Evolutionary conservation across 768 basidiomycete species (phyloP).

Genomic region (Leccinum variicolor): DNA sequence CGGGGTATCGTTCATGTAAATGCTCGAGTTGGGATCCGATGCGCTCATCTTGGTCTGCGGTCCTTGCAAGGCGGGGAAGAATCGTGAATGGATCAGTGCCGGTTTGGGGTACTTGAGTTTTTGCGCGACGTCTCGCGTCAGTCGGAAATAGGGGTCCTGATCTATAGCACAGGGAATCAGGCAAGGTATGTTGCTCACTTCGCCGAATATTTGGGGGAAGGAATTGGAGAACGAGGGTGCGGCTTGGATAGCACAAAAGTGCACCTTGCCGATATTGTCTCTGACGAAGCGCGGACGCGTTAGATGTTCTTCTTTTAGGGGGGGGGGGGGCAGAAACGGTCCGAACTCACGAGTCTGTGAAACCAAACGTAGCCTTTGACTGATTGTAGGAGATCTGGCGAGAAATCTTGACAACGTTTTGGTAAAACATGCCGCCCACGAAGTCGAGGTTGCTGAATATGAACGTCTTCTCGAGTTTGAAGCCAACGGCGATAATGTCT

Average conservation of each 20-base stretch:
- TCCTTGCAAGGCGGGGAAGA: conserved; percentile 97
- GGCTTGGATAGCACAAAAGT: conserved; percentile 94
- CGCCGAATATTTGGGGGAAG: conserved; percentile 96
- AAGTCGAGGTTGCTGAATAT: conserved; percentile 93
- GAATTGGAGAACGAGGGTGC: conserved; percentile 97
- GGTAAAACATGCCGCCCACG: conserved; percentile 91
- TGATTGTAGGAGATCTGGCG: conserved; percentile 91
- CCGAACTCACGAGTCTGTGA: conserved; percentile 82
- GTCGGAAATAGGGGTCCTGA: conserved; percentile 95
- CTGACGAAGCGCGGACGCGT: conserved; percentile 38
- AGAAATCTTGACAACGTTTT: conserved; percentile 90
- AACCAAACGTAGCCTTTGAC: conserved; percentile 94
- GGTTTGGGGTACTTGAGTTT: conserved; percentile 97
- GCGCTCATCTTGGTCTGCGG: conserved; percentile 99
- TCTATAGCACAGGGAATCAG: conserved; percentile 99
- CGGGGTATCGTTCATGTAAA: conserved; percentile 93
- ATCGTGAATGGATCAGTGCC: conserved; percentile 87
- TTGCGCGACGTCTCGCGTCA: conserved; percentile 92
- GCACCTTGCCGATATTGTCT: conserved; percentile 97
- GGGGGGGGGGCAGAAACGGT: background rate
- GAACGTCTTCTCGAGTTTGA: conserved; percentile 89
- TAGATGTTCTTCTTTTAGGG: background rate
- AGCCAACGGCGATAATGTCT: conserved; percentile 96
- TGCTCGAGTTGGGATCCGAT: conserved; percentile 86
- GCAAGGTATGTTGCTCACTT: conserved; percentile 76